phyloP scores from a whole-genome alignment of 2,329 filamentous ascomycete genomes.

The Colletotrichum somersetense region DNA sequence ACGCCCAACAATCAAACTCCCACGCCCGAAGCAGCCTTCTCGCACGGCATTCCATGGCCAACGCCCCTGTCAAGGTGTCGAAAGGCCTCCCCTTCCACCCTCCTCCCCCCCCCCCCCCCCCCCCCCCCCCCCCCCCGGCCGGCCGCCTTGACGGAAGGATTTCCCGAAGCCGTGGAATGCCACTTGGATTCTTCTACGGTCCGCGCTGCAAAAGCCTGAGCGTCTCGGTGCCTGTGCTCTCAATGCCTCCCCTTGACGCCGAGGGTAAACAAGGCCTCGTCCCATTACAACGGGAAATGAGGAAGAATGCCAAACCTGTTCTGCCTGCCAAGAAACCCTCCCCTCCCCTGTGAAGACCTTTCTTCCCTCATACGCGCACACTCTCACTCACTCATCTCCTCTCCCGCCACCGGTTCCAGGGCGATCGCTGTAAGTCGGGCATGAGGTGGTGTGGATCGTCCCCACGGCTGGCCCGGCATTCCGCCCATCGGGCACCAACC shows the following conservation, averaged over 20 bases:
- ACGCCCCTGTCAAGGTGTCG: conserved; percentile 23
- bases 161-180: conserved; percentile 23
- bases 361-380: not conserved
- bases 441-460: conserved; percentile 36
- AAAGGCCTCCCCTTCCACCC: no score
- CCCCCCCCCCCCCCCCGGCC: no score
- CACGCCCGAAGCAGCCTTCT: conserved; percentile 22
- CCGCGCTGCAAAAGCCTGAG: not conserved
- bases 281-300: conserved; percentile 25
- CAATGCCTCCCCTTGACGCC: not conserved
- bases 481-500: conserved; percentile 40
- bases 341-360: not conserved
- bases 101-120: not conserved
- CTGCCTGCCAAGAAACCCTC: not conserved
- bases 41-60: conserved; percentile 33
- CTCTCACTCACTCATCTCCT: not conserved
- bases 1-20: conserved; percentile 37
- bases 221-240: not conserved
- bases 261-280: conserved; percentile 6
- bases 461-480: conserved; percentile 32
- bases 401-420: conserved; percentile 32
- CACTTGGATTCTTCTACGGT: conserved; percentile 7
- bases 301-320: not conserved
- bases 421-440: conserved; percentile 41
- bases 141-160: conserved; percentile 5